Evolutionary conservation across 305 asterid species (phyloP).

Genomic region (Lippia alba): DNA sequence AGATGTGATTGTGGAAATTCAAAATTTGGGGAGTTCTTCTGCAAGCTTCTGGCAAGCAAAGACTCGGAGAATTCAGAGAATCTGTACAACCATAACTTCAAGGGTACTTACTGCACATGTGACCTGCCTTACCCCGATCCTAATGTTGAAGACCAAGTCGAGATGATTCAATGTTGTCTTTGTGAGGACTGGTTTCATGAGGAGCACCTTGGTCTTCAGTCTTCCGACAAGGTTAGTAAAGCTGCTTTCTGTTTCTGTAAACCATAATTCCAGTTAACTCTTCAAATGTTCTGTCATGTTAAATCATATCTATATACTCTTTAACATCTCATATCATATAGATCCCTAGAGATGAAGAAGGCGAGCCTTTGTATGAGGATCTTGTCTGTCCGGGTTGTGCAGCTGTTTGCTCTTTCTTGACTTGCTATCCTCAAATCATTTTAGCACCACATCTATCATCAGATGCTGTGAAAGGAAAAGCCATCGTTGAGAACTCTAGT

Average conservation of each 20-base stretch:
- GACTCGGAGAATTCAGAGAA: slow-evolving; percentile 73
- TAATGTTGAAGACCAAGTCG: slow-evolving; percentile 84
- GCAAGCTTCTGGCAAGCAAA: slow-evolving; percentile 88
- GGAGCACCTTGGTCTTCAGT: slow-evolving; percentile 82
- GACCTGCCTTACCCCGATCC: slow-evolving; percentile 95
- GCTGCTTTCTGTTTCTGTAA: slow-evolving; percentile 13
- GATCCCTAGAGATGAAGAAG: slow-evolving; percentile 84
- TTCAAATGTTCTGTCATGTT: background rate
- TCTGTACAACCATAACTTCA: slow-evolving; percentile 79
- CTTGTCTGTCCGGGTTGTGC: slow-evolving; percentile 84
- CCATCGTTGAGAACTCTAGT: slow-evolving; percentile 42
- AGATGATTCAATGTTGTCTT: slow-evolving; percentile 94
- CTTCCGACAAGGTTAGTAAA: slow-evolving; percentile 67
- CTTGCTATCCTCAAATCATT: slow-evolving; percentile 64
- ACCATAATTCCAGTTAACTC: background rate
- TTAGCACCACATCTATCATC: slow-evolving; percentile 41
- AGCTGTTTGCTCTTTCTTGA: slow-evolving; percentile 59
- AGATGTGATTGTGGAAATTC: slow-evolving; percentile 99
- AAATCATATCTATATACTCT: background rate
- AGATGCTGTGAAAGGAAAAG: slow-evolving; percentile 47
- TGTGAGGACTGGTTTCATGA: slow-evolving; percentile 99
- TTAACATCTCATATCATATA: slow-evolving; percentile 28
- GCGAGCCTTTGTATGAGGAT: slow-evolving; percentile 87
- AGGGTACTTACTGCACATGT: slow-evolving; percentile 93
- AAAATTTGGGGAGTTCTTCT: slow-evolving; percentile 82